phyloP scores from a whole-genome alignment of 2,329 filamentous ascomycete genomes.

The Pseudohalonectria lignicola region DNA sequence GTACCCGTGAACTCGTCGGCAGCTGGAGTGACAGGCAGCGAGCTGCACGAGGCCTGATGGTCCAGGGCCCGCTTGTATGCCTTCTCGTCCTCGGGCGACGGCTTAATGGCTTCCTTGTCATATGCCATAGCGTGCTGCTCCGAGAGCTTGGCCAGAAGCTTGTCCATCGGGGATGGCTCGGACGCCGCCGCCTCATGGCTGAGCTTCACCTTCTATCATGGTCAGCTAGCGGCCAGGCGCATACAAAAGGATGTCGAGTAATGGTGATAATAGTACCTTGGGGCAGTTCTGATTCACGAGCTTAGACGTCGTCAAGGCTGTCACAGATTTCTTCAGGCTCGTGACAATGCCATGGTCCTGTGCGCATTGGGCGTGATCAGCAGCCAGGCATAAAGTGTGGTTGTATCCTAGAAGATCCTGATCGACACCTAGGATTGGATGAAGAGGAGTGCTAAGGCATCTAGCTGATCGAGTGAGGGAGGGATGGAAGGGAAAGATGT shows the following conservation, averaged over 20 bases:
- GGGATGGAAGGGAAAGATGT: neutral
- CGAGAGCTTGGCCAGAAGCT: slow-evolving; percentile 61
- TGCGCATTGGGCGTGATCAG: too few relatives aligned
- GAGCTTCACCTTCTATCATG: slow-evolving; percentile 34
- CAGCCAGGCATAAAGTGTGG: too few relatives aligned
- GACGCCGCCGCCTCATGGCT: slow-evolving; percentile 27
- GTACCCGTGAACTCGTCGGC: slow-evolving; percentile 40
- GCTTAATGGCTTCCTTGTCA: slow-evolving; percentile 45
- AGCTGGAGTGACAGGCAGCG: slow-evolving; percentile 51
- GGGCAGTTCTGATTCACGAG: slow-evolving; percentile 40
- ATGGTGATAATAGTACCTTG: too few relatives aligned
- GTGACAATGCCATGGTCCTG: neutral
- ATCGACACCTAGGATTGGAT: neutral
- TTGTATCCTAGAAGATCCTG: too few relatives aligned
- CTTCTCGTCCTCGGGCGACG: slow-evolving; percentile 21
- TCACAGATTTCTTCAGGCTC: slow-evolving; percentile 30
- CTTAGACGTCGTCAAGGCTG: slow-evolving; percentile 40
- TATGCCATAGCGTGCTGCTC: slow-evolving; percentile 54
- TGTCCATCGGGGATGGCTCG: slow-evolving; percentile 52
- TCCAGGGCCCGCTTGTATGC: slow-evolving; percentile 26
- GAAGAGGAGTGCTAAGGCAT: neutral
- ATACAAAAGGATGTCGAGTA: too few relatives aligned
- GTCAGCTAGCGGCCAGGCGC: too few relatives aligned
- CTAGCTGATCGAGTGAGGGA: neutral
- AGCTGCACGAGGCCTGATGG: slow-evolving; percentile 42